Conservation (phyloP, 73 alveolate species). For the Paramecium tetraurelia region DNA sequence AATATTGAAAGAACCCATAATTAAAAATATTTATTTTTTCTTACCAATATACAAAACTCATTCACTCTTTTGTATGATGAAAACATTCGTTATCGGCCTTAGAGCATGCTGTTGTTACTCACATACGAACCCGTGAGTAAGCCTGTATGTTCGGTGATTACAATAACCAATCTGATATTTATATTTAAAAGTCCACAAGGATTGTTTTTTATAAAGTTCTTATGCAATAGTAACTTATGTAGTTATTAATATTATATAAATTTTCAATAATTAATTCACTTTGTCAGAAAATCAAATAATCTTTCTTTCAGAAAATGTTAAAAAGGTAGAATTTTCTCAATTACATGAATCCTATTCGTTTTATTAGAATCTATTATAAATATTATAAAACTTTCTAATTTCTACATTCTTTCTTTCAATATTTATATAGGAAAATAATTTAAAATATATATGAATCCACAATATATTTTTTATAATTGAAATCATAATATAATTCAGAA, state of each 20-base stretch:
- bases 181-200: neutral
- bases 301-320: neutral
- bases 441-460: too few species aligned
- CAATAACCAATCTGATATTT: neutral
- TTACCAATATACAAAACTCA: neutral
- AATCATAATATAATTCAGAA: too few species aligned
- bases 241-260: too few species aligned
- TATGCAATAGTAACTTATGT: neutral
- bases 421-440: too few species aligned
- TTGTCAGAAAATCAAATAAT: neutral
- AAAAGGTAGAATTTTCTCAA: too few species aligned
- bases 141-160: slow-evolving; percentile 14
- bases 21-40: neutral
- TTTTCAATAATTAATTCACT: neutral
- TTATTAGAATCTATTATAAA: too few species aligned
- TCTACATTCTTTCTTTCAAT: too few species aligned
- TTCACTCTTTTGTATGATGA: neutral
- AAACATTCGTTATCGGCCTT: slow-evolving; percentile 26
- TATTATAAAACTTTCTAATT: too few species aligned
- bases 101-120: slow-evolving; percentile 7
- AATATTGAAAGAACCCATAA: neutral
- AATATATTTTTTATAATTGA: too few species aligned
- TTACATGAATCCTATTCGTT: too few species aligned
- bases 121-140: slow-evolving; percentile 17
- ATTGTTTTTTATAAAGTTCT: neutral